Evolutionary conservation across 2,329 filamentous ascomycete genomes (phyloP).

Genomic region (Monosporascus sp.): DNA sequence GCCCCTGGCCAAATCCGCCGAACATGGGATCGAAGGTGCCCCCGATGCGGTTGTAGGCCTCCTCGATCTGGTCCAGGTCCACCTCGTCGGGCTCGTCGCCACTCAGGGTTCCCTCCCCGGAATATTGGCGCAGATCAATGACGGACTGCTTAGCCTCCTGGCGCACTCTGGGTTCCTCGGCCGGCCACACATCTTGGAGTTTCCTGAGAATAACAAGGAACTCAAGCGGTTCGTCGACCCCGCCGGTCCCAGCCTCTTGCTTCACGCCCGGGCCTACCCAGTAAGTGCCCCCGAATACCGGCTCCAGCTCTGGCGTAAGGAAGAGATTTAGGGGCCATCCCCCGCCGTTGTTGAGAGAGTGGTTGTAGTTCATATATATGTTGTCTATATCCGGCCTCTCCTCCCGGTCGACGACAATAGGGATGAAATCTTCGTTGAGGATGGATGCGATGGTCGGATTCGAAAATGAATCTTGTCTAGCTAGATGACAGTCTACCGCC

Average conservation of each 20-base stretch:
- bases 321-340: slow-evolving; percentile 98
- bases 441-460: slow-evolving; percentile 74
- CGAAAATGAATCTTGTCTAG: slow-evolving; percentile 87
- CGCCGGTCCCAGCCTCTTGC: slow-evolving; percentile 35
- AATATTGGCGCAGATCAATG: slow-evolving; percentile 76
- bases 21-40: slow-evolving; percentile 72
- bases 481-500: slow-evolving; percentile 71
- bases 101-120: slow-evolving; percentile 74
- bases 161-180: slow-evolving; percentile 76
- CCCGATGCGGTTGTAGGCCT: slow-evolving; percentile 76
- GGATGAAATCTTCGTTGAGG: slow-evolving; percentile 83
- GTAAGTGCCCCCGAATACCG: slow-evolving; percentile 93
- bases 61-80: slow-evolving; percentile 86
- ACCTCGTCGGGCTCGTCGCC: slow-evolving; percentile 38
- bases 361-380: slow-evolving; percentile 98
- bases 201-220: slow-evolving; percentile 82
- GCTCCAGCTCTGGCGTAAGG: slow-evolving; percentile 84
- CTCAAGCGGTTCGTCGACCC: slow-evolving; percentile 59
- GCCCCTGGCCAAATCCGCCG: slow-evolving; percentile 74
- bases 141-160: slow-evolving; percentile 80
- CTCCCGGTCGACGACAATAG: slow-evolving; percentile 88
- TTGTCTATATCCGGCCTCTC: slow-evolving; percentile 90
- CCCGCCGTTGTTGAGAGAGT: slow-evolving; percentile 82
- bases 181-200: slow-evolving; percentile 68
- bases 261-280: slow-evolving; percentile 76